Evolutionary conservation across 2,329 filamentous ascomycete genomes (phyloP), one percentile per base, ranked within the genome.

Genomic region (Penicillium sp.): DNA sequence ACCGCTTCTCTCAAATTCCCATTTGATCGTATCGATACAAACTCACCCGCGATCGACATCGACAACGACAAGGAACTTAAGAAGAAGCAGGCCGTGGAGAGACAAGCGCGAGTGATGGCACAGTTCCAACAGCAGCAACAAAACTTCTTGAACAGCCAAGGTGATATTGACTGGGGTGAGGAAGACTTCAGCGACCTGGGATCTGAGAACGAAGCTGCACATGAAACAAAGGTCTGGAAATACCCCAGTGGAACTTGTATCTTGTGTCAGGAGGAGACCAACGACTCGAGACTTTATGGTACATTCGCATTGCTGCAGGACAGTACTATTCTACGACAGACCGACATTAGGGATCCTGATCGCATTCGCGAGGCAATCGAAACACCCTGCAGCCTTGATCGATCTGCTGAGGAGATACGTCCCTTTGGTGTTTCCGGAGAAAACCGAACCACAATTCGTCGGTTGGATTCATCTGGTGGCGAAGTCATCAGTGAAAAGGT

Each of bases 101-200:
- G 95, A 23, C 93, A 98, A 75, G 93, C 93, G 2, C 90, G 87
- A 69, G 92, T 99, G 31, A 97, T 99, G 93, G 95, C 93, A 1
- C 92, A 97, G 70, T 97, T 99, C 76, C 95, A 98, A 72, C 90
- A 96, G 71, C 93, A 99, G 70, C 96, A 98, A 72, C 93, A 96
- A 76, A 95, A 87, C 67, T 99, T 99, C 76, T 80, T 99, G 77
- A 89, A 91, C 55, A 95, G 89, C 62, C 93, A 97, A 73, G 89
- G 86, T n/a, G 83, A 88, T 43, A 85, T 96, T 59, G 90, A 96
- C 73, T 96, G 92, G 90, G 92, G 91, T 14, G 90, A 95, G 58
- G 85, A 92, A 50, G 91, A 95, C 47, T 84, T 91, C 27, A 88
- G 90, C 53, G 86, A 90, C 51, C 61, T 77, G 13, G 84, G 85